Evolutionary conservation across 352 stramenopile species (phyloP).

Genomic region (Pythium plurisporium): DNA sequence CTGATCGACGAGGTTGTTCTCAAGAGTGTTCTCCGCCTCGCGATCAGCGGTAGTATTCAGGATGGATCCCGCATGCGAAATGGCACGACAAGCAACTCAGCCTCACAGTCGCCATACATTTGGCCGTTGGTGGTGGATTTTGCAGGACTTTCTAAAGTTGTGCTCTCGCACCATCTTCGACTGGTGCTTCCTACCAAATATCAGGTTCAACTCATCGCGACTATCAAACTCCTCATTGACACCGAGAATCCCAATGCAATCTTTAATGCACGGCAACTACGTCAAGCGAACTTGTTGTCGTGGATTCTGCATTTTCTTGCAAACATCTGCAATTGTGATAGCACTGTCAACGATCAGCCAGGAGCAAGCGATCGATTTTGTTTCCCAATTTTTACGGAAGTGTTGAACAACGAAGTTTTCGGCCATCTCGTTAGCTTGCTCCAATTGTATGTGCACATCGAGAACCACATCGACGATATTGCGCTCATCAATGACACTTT

Average conservation of each 20-base stretch:
- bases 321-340: slow-evolving; percentile 45
- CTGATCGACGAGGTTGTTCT: slow-evolving; percentile 52
- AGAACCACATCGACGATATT: slow-evolving; percentile 60
- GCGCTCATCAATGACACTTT: slow-evolving; percentile 37
- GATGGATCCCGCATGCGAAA: not conserved
- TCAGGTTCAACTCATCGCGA: slow-evolving; percentile 48
- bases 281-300: slow-evolving; percentile 38
- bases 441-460: slow-evolving; percentile 39
- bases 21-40: slow-evolving; percentile 34
- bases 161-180: slow-evolving; percentile 46
- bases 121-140: slow-evolving; percentile 51
- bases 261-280: slow-evolving; percentile 72
- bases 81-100: not conserved
- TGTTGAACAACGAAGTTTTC: slow-evolving; percentile 39
- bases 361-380: slow-evolving; percentile 44
- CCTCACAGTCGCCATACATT: not conserved
- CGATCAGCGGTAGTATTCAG: slow-evolving; percentile 31
- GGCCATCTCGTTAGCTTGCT: slow-evolving; percentile 41
- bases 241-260: slow-evolving; percentile 60
- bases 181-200: slow-evolving; percentile 32
- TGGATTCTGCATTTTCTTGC: slow-evolving; percentile 59
- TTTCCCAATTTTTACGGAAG: slow-evolving; percentile 44
- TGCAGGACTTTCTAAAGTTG: slow-evolving; percentile 43
- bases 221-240: slow-evolving; percentile 44
- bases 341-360: slow-evolving; percentile 22